Conservation (phyloP, 768 basidiomycete species). For the Termitomyces sp. region DNA sequence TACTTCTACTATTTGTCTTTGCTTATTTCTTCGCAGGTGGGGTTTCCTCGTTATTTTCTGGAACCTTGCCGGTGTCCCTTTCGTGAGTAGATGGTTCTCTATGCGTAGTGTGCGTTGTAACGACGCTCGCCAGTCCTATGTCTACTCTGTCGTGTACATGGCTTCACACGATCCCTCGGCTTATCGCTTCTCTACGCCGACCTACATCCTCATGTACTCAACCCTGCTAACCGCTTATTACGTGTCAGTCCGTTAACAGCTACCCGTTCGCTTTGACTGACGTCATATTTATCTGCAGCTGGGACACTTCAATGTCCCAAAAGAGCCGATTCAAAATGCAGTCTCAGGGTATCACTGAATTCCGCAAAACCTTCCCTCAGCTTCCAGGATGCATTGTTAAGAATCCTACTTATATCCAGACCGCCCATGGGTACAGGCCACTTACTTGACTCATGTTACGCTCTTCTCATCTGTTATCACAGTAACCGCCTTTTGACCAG, state of each 20-base stretch:
- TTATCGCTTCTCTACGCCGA: slow-evolving; percentile 80
- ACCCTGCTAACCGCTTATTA: slow-evolving; percentile 83
- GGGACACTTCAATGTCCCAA: slow-evolving; percentile 93
- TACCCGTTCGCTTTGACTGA: neutral
- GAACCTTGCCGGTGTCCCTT: slow-evolving; percentile 92
- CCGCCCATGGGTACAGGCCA: slow-evolving; percentile 73
- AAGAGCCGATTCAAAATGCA: slow-evolving; percentile 99
- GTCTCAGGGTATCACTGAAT: slow-evolving; percentile 78
- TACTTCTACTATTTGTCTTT: neutral
- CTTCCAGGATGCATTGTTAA: slow-evolving; percentile 76
- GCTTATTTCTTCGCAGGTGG: slow-evolving; percentile 42
- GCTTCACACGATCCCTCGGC: slow-evolving; percentile 84
- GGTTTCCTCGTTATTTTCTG: slow-evolving; percentile 99
- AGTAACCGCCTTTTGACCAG: slow-evolving; percentile 88
- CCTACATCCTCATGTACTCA: slow-evolving; percentile 67
- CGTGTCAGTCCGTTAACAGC: slow-evolving; percentile 45
- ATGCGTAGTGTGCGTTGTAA: neutral
- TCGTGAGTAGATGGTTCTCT: slow-evolving; percentile 42
- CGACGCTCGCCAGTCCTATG: slow-evolving; percentile 65
- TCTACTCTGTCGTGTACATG: slow-evolving; percentile 98
- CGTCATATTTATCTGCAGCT: slow-evolving; percentile 37
- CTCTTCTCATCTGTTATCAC: slow-evolving; percentile 1
- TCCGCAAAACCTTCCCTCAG: slow-evolving; percentile 92
- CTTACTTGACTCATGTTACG: neutral
- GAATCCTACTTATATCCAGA: slow-evolving; percentile 90